Conservation (phyloP, 345 rosid species). For the Linum trigynum region DNA sequence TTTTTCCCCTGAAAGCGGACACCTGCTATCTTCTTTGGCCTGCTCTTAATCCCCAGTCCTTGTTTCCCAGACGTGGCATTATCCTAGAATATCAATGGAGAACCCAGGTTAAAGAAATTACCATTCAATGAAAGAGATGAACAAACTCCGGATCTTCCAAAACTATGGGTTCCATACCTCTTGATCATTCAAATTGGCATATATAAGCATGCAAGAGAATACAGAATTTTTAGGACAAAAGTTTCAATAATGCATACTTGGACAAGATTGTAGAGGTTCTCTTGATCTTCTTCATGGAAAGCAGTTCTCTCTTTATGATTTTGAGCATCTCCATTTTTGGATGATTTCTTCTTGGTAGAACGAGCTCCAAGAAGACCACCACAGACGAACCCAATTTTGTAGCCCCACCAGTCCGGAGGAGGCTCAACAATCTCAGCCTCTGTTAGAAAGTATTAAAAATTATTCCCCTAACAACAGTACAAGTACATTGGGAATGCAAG, state of each 20-base stretch:
- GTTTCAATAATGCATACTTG: constrained; percentile 43
- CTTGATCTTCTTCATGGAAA: constrained; percentile 91
- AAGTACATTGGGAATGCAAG: no score
- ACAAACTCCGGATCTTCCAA: no score
- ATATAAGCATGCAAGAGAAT: neutral
- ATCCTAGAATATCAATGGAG: constrained; percentile 36
- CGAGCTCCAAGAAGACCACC: constrained; percentile 90
- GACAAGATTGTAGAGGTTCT: constrained; percentile 87
- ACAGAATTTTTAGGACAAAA: neutral
- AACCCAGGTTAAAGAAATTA: neutral
- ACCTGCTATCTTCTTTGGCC: constrained; percentile 79
- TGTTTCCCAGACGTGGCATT: constrained; percentile 91
- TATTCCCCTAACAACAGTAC: constrained; percentile 6
- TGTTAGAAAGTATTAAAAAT: constrained; percentile 21
- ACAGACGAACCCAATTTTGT: constrained; percentile 66
- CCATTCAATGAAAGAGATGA: neutral
- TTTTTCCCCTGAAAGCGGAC: constrained; percentile 66
- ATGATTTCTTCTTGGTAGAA: constrained; percentile 40
- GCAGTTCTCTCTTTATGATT: constrained; percentile 38
- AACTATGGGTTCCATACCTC: neutral
- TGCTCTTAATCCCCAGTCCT: constrained; percentile 79
- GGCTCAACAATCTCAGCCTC: constrained; percentile 36
- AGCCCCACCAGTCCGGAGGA: constrained; percentile 90
- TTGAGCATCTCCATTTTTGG: constrained; percentile 22
- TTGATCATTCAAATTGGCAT: neutral